Evolutionary conservation across 345 rosid genomes (phyloP), one percentile per base, ranked within the genome.

Genomic region (Durio zibethinus): DNA sequence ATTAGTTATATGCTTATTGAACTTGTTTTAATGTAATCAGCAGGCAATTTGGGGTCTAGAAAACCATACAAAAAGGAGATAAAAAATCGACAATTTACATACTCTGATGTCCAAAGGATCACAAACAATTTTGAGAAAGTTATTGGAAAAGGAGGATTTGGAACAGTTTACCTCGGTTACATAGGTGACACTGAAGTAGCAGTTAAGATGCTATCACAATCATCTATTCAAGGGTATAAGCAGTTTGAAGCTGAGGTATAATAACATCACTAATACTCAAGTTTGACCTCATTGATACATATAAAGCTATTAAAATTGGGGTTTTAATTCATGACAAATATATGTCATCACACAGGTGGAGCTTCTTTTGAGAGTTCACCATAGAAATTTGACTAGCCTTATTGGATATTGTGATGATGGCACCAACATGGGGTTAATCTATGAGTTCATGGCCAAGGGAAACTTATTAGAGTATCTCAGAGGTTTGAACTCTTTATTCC

Each of bases 91-190:
- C 75, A 78, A 18, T 84, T 83, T 60, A 69, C 78, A 12, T 85
- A 78, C 29, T 57, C 80, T 12, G 84, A 85, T 23, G 81, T 87
- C 33, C 65, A 76, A 12, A 83, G 10, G 2, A 85, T 85, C 60
- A 85, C 88, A 25, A 79, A 82, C 54, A 85, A 84, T 45, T 87
- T 87, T 40, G 47, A 53, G 61, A 77, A 64, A 74, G 78, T 84
- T 15, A 80, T 84, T 76, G 90, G 87, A 9, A 80, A 82, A 69
- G 90, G 90, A 72, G 85, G 83, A 29, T 87, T 85, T 79, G 88
- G 87, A 79, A 77, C 79, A 66, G 87, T 85, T 40, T 85, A 80
- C 79, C 83, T 80, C 73, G 88, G 90, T 75, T 69, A 10, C 45
- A 71, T 82, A 21, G 74, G 40, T 75, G 83, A 62, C 33, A 71